Percentiles rank a stretch among this genome's conserved stretches.
Evolutionary conservation across 1,284 basidiomycete genomes (phyloP).

Genomic region (Salmacisia buchloeana): DNA sequence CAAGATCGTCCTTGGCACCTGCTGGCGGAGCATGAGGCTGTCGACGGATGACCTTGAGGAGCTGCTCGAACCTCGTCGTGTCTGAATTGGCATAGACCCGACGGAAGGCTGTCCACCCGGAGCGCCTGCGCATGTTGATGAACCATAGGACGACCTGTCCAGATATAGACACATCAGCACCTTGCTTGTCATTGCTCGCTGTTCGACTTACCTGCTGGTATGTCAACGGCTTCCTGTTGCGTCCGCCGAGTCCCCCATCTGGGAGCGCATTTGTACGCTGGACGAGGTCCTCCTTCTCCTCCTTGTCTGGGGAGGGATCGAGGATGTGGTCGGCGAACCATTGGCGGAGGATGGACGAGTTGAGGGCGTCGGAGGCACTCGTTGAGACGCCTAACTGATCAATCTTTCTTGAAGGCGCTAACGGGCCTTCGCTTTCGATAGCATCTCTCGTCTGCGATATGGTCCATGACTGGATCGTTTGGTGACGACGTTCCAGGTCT

Average conservation of each 20-base stretch:
- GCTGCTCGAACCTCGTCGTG: conserved; percentile 13
- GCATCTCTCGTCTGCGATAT: too few species aligned
- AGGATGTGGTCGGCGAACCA: conserved; percentile 35
- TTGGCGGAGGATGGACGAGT: conserved; percentile 30
- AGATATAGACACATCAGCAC: conserved; percentile 3
- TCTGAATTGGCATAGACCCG: conserved; percentile 29
- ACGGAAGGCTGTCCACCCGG: conserved; percentile 39
- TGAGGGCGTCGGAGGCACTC: conserved; percentile 17
- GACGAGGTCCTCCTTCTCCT: conserved; percentile 30
- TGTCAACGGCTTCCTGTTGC: not conserved
- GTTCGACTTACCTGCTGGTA: not conserved
- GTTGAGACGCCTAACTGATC: too few species aligned
- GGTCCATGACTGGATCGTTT: too few species aligned
- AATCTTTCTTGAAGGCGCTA: too few species aligned
- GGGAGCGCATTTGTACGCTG: conserved; percentile 20
- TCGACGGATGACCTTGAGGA: not conserved
- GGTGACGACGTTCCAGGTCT: too few species aligned
- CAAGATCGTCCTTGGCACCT: not conserved
- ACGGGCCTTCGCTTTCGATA: too few species aligned
- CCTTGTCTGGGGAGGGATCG: conserved; percentile 31
- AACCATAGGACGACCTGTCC: conserved; percentile 43
- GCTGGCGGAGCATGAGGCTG: not conserved
- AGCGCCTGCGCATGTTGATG: conserved; percentile 47
- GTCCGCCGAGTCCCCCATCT: not conserved
- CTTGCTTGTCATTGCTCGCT: not conserved